These are phyloP conservation scores for Psophocarpus tetragonolobus DNA, from an alignment of 306 rosid species.

Conservation along the genomic window DNA sequence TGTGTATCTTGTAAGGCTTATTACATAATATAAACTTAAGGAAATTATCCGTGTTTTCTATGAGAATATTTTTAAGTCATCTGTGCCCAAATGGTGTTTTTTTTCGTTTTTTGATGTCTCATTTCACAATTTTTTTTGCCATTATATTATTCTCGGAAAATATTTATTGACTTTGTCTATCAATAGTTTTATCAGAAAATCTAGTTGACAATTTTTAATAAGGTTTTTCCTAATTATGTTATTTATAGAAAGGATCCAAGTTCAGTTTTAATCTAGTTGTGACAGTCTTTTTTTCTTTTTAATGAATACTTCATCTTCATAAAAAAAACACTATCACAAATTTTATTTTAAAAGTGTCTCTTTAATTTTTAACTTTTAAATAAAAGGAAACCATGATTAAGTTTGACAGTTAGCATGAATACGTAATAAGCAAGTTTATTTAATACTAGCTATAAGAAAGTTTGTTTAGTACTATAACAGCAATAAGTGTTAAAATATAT, in stretches of 20 bases:
- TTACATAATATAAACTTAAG: neutral
- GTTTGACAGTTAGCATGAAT: neutral
- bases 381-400: neutral
- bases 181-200: too few species aligned
- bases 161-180: too few species aligned
- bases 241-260: too few species aligned
- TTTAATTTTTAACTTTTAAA: neutral
- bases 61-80: neutral
- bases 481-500: neutral
- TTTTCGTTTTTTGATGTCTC: neutral
- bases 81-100: neutral
- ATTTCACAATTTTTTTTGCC: neutral
- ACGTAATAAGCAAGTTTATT: neutral
- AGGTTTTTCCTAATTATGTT: neutral
- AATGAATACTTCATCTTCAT: too few species aligned
- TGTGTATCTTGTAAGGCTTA: slow-evolving; percentile 19
- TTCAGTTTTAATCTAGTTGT: too few species aligned
- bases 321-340: too few species aligned
- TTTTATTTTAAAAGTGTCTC: neutral
- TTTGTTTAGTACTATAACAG: neutral
- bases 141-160: too few species aligned
- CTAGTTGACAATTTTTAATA: too few species aligned
- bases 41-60: slow-evolving; percentile 12
- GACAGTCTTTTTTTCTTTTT: too few species aligned
- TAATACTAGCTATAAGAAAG: neutral